These are phyloP conservation scores for Pascua sp. DNA, from an alignment of 1,284 basidiomycete genomes.

Conservation along the genomic window DNA sequence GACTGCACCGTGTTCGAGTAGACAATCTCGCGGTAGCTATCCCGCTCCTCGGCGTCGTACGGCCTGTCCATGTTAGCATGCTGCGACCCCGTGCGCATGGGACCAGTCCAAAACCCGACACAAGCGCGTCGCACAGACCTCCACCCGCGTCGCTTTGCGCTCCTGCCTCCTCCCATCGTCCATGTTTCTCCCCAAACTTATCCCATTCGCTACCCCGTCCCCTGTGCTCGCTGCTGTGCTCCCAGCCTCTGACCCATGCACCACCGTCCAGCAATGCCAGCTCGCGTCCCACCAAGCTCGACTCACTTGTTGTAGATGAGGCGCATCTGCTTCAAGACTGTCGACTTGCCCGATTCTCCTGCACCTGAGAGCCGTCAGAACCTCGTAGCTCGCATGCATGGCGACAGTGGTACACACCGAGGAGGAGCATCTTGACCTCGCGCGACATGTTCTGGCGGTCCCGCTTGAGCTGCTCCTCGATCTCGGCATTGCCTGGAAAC, in stretches of 20 bases:
- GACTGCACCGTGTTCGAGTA: constrained; percentile 95
- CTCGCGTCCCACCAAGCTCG: too few relatives aligned
- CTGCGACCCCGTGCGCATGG: too few relatives aligned
- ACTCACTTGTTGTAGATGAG: constrained; percentile 69
- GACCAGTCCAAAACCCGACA: too few relatives aligned
- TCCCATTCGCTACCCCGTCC: too few relatives aligned
- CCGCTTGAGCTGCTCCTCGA: constrained; percentile 89
- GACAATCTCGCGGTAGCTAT: constrained; percentile 96
- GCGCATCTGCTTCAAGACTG: constrained; percentile 94
- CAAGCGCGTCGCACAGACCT: neutral
- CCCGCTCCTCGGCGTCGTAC: constrained; percentile 86
- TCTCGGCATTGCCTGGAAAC: constrained; percentile 71
- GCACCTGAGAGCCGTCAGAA: constrained; percentile 50
- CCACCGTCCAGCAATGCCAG: neutral
- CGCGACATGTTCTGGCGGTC: constrained; percentile 89
- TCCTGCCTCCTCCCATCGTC: neutral
- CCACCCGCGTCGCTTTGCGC: neutral
- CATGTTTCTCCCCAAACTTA: too few relatives aligned
- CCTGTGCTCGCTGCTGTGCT: neutral
- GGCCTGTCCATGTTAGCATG: constrained; percentile 48
- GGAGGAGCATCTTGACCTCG: constrained; percentile 74
- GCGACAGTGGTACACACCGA: constrained; percentile 53
- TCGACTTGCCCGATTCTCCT: constrained; percentile 86
- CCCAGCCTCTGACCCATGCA: neutral
- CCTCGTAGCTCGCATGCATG: neutral